Evolutionary conservation across 2,329 filamentous ascomycete genomes (phyloP), one percentile per base, ranked within the genome.

Genomic region (Didymella arachidicola): DNA sequence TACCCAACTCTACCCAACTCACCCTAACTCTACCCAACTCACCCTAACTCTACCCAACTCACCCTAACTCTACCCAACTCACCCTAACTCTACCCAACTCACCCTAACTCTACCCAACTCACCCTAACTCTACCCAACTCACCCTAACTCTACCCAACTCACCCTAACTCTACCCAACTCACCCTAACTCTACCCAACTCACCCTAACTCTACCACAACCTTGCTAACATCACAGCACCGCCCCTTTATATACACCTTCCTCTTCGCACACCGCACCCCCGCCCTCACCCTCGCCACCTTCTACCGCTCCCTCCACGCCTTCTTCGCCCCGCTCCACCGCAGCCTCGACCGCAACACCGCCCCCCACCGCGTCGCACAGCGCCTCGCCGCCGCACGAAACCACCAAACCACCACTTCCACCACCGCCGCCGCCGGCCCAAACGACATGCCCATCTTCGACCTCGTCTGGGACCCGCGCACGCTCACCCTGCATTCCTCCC

Each of bases 231-330:
- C 12, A 11, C 30, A 78, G 74, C 80, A 88, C 72, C 85, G 84
- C 25, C 91, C 91, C 0, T 94, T 94, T 75, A 84, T 94, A 46
- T 93, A 91, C 72, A 85, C 88, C 1, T 89, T 95, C 60, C 79
- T 95, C 4, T 94, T 94, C 74, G 78, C 84, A 46, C 79, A 84
- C 41, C 81, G 82, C 45, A 88, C 89, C 7, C 81, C 85, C 53
- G 84, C 86, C 1, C 72, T 84, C 18, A 72, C 68, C 34, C 73
- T 80, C 7, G 66, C 77, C 2, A 70, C 72, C 11, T 82, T 83
- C 69, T 83, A 82, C 69, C 76, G 75, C 48, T 77, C 81, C 54
- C 67, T 87, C 3, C 82, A 86, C 62, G 79, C 78, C 22, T 85
- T 83, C 72, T 70, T 87, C 59, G 72, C 72, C 2, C 79, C 81